A percentile compares a stretch with the other conserved stretches of the same genome.
Conservation (phyloP, 179 eudicot genomes). For the Heliamphora pulchella region DNA sequence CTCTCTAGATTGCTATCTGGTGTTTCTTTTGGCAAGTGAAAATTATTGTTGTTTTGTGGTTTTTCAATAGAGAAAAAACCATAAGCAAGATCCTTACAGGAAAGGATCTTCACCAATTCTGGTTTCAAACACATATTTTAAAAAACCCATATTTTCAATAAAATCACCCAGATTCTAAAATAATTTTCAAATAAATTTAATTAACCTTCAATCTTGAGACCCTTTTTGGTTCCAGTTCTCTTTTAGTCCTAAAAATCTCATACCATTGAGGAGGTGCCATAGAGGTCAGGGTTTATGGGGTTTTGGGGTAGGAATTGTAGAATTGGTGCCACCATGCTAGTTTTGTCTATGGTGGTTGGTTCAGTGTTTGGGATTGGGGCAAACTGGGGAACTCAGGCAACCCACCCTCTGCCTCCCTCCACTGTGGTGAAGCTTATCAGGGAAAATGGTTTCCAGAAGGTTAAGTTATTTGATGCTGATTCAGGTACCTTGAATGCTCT, state of each 20-base stretch:
- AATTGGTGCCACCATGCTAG: not conserved
- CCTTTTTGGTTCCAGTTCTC: not conserved
- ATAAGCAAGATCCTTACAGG: not conserved
- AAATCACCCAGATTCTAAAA: no score
- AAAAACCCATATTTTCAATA: not conserved
- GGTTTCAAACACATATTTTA: not conserved
- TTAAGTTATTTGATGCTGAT: slow-evolving; percentile 48
- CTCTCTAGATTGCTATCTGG: not conserved
- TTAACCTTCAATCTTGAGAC: not conserved
- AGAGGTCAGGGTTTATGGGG: slow-evolving; percentile 9
- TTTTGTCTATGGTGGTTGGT: slow-evolving; percentile 12
- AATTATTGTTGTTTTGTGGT: not conserved
- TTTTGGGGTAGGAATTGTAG: not conserved
- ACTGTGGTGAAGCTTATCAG: slow-evolving; percentile 37
- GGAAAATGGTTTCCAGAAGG: slow-evolving; percentile 45
- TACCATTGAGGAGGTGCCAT: not conserved
- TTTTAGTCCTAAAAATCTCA: not conserved
- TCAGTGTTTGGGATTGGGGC: slow-evolving; percentile 30
- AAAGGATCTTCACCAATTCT: not conserved
- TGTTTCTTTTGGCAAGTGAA: not conserved
- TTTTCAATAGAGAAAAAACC: not conserved
- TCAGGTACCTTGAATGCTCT: slow-evolving; percentile 26
- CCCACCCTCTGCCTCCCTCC: slow-evolving; percentile 31
- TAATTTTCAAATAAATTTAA: no score
- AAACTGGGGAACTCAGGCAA: slow-evolving; percentile 50